A percentile compares a stretch with the other conserved stretches of the same genome.
Evolutionary conservation across 2,329 filamentous ascomycete genomes (phyloP).

Genomic region (Aspergillus aculeatinus): DNA sequence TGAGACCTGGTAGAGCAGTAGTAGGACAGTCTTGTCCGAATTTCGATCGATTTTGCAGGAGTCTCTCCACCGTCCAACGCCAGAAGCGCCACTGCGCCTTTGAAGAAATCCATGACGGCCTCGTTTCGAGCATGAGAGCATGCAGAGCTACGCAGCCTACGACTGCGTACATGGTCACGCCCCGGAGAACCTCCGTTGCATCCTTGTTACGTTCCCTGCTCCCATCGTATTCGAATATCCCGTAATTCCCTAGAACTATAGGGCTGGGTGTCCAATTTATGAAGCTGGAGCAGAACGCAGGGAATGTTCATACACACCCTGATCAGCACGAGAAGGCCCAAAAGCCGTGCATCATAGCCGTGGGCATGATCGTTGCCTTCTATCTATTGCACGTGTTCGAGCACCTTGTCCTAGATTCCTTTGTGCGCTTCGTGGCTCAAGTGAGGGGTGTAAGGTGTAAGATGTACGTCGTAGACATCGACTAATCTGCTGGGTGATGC

Average conservation of each 20-base stretch:
- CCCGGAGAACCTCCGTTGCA: conserved; percentile 1
- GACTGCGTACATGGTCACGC: not conserved
- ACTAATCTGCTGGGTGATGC: not conserved
- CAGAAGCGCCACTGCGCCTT: not conserved
- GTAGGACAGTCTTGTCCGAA: not conserved
- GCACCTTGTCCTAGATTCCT: not conserved
- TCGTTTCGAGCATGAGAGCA: conserved; percentile 1
- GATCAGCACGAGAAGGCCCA: not conserved
- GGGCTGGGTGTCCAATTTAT: not conserved
- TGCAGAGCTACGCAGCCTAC: conserved; percentile 7
- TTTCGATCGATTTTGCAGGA: not conserved
- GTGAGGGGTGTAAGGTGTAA: not conserved
- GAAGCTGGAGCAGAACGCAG: not conserved
- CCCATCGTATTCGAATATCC: not conserved
- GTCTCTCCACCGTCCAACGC: not conserved
- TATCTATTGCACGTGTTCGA: not conserved
- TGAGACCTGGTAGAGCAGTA: not conserved
- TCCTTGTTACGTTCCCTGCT: conserved; percentile 1
- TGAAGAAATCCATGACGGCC: not conserved
- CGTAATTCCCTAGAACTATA: not conserved
- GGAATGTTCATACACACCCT: not conserved
- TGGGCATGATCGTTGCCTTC: not conserved
- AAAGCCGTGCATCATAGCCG: not conserved
- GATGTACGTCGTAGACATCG: not conserved
- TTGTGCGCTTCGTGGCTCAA: not conserved